Evolutionary conservation across 164 flowering plant genomes (phyloP), one percentile per base, ranked within the genome.

Genomic region (Nymphaea colorata): DNA sequence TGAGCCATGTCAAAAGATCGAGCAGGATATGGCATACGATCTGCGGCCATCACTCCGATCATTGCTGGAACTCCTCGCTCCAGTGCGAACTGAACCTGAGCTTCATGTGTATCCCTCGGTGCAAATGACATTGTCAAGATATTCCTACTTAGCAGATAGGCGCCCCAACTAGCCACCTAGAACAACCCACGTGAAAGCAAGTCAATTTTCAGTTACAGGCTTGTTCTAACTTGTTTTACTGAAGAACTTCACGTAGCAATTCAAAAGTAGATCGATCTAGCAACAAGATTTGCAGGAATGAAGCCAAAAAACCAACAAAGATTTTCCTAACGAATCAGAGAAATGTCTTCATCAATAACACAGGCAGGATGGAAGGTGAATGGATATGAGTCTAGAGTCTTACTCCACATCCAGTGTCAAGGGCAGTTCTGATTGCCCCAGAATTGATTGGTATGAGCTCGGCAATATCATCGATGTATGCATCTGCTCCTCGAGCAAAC

Each of bases 161-260:
- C 99, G 41, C 99, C 99, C 88, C 87, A 94, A 76, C 99, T 94
- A 51, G 99, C 98, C 74, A 94, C 99, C 99, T 93, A 25, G n/a
- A 75, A 4, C 66, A 51, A 51, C 12, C 57, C 57, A 51, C 15
- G 5, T 8, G 57, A 2, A 51, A 10, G 14, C 14, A 51, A 8
- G 14, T 51, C 10, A 51, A 51, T 8, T 51, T 51, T 51, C 14
- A 51, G 14, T 51, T 51, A 51, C 14, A 51, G 57, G 14, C 8
- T 51, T 5, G 36, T 25, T 25, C 1, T 25, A 25, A 0, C 36
- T 0, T 25, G 36, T 25, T 25, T 1, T 25, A 25, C 36, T 25
- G 36, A 25, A 25, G 36, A 25, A 25, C 36, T 25, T 25, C 36
- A 25, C 36, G 1, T 25, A 25, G 36, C 36, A 25, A 25, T 25